Conservation (phyloP, 106 monocot genomes). For the Dioscorea alata region DNA sequence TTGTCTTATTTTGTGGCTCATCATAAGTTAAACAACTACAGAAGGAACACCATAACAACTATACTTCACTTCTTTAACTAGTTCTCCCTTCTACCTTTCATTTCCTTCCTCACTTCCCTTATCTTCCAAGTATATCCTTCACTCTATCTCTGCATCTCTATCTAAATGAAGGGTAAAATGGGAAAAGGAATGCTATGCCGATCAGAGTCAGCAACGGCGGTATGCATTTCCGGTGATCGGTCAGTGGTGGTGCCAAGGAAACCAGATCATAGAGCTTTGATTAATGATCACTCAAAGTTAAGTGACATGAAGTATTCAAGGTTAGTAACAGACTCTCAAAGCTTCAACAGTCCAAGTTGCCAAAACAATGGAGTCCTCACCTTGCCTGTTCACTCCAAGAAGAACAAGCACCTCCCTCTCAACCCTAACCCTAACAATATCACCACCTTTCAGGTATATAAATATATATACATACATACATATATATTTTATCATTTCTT, state of each 20-base stretch:
- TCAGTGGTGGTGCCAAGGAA: constrained; percentile 25
- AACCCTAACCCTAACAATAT: constrained; percentile 1
- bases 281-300: constrained; percentile 24
- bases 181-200: constrained; percentile 40
- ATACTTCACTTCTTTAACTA: not conserved
- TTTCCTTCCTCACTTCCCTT: constrained; percentile 5
- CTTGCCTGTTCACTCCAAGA: constrained; percentile 35
- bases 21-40: not conserved
- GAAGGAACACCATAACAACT: not conserved
- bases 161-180: constrained; percentile 23
- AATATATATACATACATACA: not conserved
- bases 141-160: constrained; percentile 7
- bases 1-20: no score
- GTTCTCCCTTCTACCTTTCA: not conserved
- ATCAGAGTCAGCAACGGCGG: constrained; percentile 54
- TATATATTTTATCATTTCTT: not conserved
- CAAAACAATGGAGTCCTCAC: constrained; percentile 22
- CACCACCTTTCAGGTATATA: not conserved
- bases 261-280: constrained; percentile 26
- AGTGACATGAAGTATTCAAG: constrained; percentile 49
- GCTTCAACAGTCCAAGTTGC: not conserved
- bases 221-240: constrained; percentile 36
- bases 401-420: constrained; percentile 7
- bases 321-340: constrained; percentile 12
- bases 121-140: not conserved